Conservation (phyloP, 768 basidiomycete genomes). For the Trametes gibbosa region DNA sequence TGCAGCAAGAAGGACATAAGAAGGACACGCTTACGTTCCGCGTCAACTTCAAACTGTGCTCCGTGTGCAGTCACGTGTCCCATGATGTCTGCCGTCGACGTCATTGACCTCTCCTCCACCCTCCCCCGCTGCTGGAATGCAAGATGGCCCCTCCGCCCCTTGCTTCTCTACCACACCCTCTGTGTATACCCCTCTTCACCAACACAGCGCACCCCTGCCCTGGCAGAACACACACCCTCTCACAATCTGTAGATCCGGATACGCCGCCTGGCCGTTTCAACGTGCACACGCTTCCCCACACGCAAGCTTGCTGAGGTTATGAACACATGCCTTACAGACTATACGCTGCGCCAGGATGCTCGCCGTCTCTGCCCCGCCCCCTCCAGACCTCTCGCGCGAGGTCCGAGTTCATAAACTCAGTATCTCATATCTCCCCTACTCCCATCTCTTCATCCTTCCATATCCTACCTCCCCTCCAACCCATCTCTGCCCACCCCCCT, state of each 20-base stretch:
- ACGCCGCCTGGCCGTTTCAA: conserved; percentile 8
- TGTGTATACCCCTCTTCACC: too few species aligned
- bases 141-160: too few species aligned
- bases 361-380: conserved; percentile 3
- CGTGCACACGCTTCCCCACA: conserved; percentile 7
- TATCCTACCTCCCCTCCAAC: conserved; percentile 9
- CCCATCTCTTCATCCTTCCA: conserved; percentile 9
- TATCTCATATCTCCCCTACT: conserved; percentile 14
- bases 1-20: too few species aligned
- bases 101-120: too few species aligned
- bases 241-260: conserved; percentile 10
- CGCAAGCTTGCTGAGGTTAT: background rate
- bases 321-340: conserved; percentile 12
- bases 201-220: too few species aligned
- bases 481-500: conserved; percentile 6
- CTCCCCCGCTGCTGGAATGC: too few species aligned
- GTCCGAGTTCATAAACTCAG: conserved; percentile 10
- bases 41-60: too few species aligned
- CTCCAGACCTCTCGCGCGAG: conserved; percentile 10
- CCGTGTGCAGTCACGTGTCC: too few species aligned
- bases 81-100: too few species aligned
- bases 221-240: too few species aligned
- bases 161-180: too few species aligned
- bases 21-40: too few species aligned
- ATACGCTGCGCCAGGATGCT: background rate